These are phyloP conservation scores for Staphylotrichum tortipilum DNA, from an alignment of 495 filamentous ascomycete genomes.

Conservation along the genomic window DNA sequence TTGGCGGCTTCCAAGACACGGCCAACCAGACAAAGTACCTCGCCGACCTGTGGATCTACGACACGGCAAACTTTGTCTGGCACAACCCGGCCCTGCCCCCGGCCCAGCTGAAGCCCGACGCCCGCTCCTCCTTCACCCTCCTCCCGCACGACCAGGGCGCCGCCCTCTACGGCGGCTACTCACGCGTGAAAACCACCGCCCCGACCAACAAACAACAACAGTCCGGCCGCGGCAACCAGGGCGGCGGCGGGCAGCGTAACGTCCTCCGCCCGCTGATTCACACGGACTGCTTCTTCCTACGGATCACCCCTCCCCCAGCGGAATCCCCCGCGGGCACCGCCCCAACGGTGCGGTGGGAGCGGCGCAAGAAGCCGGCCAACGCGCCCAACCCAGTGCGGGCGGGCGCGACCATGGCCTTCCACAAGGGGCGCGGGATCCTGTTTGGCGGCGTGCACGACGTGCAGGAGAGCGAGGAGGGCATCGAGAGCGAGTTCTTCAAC, in stretches of 20 bases:
- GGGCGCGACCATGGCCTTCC: constrained; percentile 83
- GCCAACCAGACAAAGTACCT: constrained; percentile 89
- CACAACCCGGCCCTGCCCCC: constrained; percentile 59
- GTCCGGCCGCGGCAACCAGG: not conserved
- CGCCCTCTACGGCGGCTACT: constrained; percentile 87
- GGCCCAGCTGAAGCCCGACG: constrained; percentile 77
- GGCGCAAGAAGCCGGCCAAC: constrained; percentile 85
- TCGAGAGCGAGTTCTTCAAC: constrained; percentile 95
- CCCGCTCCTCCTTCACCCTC: constrained; percentile 81
- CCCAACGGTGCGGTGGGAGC: constrained; percentile 79
- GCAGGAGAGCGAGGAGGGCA: constrained; percentile 86
- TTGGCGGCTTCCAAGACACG: constrained; percentile 80
- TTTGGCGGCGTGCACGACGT: constrained; percentile 96
- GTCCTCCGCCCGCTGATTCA: constrained; percentile 80
- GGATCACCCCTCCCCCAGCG: constrained; percentile 60
- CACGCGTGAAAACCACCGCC: constrained; percentile 65
- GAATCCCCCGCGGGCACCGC: constrained; percentile 52
- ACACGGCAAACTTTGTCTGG: constrained; percentile 64
- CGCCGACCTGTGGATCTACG: constrained; percentile 55
- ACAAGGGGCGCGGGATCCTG: constrained; percentile 83
- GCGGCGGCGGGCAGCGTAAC: constrained; percentile 38
- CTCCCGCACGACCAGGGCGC: constrained; percentile 84
- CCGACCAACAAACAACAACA: constrained; percentile 44
- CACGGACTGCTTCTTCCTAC: constrained; percentile 88
- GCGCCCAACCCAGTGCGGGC: constrained; percentile 73